These are phyloP conservation scores for Cyclocybe aegerita DNA, from an alignment of 768 basidiomycete genomes.

Conservation along the genomic window DNA sequence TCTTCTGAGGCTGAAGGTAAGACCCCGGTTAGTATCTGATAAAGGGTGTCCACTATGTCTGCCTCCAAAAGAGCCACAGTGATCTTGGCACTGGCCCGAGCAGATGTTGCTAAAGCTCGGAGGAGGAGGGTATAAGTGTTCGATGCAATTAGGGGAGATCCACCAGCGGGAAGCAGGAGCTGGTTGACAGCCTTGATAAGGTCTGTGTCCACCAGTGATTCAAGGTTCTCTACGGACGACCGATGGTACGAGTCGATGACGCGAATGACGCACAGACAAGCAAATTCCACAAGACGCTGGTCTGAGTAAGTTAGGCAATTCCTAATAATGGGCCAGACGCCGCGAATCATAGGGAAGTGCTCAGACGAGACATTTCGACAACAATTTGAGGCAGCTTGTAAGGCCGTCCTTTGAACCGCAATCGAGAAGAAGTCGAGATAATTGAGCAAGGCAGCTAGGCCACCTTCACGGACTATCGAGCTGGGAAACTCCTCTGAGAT, in stretches of 20 bases:
- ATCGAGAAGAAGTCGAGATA: slow-evolving; percentile 99
- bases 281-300: slow-evolving; percentile 96
- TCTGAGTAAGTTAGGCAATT: slow-evolving; percentile 92
- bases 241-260: slow-evolving; percentile 92
- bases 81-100: slow-evolving; percentile 85
- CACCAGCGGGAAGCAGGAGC: slow-evolving; percentile 82
- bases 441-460: slow-evolving; percentile 87
- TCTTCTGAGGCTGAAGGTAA: slow-evolving; percentile 65
- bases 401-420: slow-evolving; percentile 93
- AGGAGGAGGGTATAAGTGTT: slow-evolving; percentile 89
- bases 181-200: slow-evolving; percentile 83
- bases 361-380: slow-evolving; percentile 91
- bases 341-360: slow-evolving; percentile 84
- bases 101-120: slow-evolving; percentile 84
- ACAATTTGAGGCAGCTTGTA: slow-evolving; percentile 96
- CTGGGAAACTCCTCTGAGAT: slow-evolving; percentile 97
- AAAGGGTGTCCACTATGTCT: slow-evolving; percentile 88
- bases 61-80: slow-evolving; percentile 86
- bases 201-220: slow-evolving; percentile 77
- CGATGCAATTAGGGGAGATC: slow-evolving; percentile 80
- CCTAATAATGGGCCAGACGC: slow-evolving; percentile 90
- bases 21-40: slow-evolving; percentile 95
- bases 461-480: slow-evolving; percentile 94
- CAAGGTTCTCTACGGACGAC: slow-evolving; percentile 80
- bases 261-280: slow-evolving; percentile 92